A percentile compares a stretch with the other conserved stretches of the same genome.
Conservation (phyloP, 305 asterid genomes). For the Fraxinus albicans region DNA sequence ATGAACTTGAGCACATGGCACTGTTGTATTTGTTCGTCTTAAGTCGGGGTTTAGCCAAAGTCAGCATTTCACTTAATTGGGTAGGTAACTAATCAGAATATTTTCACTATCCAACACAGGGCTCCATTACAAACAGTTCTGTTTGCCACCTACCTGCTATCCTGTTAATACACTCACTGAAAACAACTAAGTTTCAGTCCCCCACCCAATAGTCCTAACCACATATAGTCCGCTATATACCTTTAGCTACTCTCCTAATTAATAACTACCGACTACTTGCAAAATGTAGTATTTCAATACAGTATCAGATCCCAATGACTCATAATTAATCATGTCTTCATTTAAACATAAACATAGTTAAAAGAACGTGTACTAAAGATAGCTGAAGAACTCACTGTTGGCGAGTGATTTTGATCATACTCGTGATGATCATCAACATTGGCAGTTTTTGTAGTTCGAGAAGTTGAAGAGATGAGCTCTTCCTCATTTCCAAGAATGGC, state of each 20-base stretch:
- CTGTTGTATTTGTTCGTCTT: not conserved
- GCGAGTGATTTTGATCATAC: constrained; percentile 19
- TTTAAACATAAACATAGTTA: not conserved
- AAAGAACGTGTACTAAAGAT: not conserved
- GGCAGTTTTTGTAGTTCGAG: not conserved
- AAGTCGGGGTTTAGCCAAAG: not conserved
- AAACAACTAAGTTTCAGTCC: not conserved
- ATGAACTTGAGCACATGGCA: not conserved
- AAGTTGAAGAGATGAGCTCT: constrained; percentile 12
- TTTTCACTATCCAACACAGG: not conserved
- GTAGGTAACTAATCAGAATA: not conserved
- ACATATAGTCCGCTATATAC: constrained; percentile 18
- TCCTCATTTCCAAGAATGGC: constrained; percentile 26
- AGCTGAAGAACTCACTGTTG: constrained; percentile 13
- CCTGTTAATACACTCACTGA: not conserved
- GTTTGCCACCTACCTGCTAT: constrained; percentile 10
- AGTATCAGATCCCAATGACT: not conserved
- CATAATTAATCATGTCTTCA: not conserved
- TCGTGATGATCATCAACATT: not conserved
- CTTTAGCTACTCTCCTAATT: not conserved
- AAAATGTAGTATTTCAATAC: not conserved
- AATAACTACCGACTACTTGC: constrained; percentile 21
- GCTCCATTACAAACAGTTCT: not conserved
- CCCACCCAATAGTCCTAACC: constrained; percentile 18
- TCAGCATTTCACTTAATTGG: not conserved